These are phyloP conservation scores for Tarenaya hassleriana DNA, from an alignment of 345 rosid species.

Conservation along the genomic window DNA sequence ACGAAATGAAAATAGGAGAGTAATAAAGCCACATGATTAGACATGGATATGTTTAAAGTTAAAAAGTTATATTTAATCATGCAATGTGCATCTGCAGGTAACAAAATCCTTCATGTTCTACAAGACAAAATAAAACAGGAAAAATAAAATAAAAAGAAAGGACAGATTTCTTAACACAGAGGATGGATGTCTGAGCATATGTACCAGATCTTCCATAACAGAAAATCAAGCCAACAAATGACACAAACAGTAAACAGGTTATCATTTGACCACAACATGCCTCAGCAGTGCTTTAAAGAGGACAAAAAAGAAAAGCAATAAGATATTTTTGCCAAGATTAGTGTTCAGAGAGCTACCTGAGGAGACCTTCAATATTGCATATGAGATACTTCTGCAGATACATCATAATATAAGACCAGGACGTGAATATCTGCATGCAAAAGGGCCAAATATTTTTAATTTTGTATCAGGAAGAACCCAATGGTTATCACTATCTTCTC, in stretches of 20 bases:
- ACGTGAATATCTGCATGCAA: conserved; percentile 56
- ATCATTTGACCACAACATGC: neutral
- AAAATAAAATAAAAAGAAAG: neutral
- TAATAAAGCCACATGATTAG: neutral
- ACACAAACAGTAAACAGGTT: neutral
- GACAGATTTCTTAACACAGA: neutral
- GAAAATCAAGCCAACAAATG: too few relatives aligned
- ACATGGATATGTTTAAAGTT: conserved; percentile 1
- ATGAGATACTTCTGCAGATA: conserved; percentile 61
- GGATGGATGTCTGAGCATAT: too few relatives aligned
- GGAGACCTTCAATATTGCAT: conserved; percentile 40
- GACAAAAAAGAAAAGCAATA: conserved; percentile 10
- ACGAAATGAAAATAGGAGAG: conserved; percentile 9
- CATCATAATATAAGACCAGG: conserved; percentile 68
- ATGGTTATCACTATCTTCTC: neutral
- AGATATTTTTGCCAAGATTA: conserved; percentile 7
- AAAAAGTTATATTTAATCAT: too few relatives aligned
- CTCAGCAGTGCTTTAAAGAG: conserved; percentile 16
- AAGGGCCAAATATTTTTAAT: conserved; percentile 3
- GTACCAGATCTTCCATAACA: too few relatives aligned
- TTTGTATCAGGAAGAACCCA: conserved; percentile 2
- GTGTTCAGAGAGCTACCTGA: conserved; percentile 43
- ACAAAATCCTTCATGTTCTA: too few relatives aligned
- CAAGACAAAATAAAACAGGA: too few relatives aligned
- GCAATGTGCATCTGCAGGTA: too few relatives aligned